Evolutionary conservation across 768 basidiomycete genomes (phyloP).

Genomic region (Kwoniella bestiolae): DNA sequence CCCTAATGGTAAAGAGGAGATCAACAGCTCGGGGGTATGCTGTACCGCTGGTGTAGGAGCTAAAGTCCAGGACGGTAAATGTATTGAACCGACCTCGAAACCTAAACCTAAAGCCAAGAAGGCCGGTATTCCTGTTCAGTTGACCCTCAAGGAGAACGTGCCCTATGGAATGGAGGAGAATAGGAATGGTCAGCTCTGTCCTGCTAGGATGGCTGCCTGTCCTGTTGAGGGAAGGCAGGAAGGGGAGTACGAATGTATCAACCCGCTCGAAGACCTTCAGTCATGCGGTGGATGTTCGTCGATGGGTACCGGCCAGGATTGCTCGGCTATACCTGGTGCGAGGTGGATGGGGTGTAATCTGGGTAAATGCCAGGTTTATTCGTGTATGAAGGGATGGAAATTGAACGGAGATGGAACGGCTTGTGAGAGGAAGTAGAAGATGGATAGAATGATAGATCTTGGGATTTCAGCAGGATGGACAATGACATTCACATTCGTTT

Average conservation of each 20-base stretch:
- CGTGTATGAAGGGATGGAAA: conserved; percentile 45
- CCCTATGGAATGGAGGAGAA: conserved; percentile 37
- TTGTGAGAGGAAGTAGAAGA: conserved; percentile 14
- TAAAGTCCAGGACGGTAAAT: conserved; percentile 32
- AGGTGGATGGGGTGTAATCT: conserved; percentile 73
- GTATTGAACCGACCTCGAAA: conserved; percentile 28
- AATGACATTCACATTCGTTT: too few relatives aligned
- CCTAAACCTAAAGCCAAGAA: not conserved
- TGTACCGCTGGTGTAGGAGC: conserved; percentile 34
- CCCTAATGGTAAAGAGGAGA: conserved; percentile 26
- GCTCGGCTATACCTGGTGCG: conserved; percentile 68
- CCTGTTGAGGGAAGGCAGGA: conserved; percentile 31
- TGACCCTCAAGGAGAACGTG: not conserved
- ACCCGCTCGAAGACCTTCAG: conserved; percentile 67
- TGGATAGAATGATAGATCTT: too few relatives aligned
- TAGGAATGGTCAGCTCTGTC: conserved; percentile 44
- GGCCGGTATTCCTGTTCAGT: conserved; percentile 5
- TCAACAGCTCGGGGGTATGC: conserved; percentile 33
- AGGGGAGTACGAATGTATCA: conserved; percentile 60
- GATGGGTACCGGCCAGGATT: conserved; percentile 70
- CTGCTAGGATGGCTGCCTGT: conserved; percentile 48
- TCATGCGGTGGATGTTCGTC: conserved; percentile 77
- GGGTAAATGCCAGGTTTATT: conserved; percentile 56
- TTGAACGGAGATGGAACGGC: conserved; percentile 21
- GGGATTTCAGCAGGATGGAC: too few relatives aligned